These are phyloP conservation scores for Hyphopichia wangnamkhiaoensis DNA, from an alignment of 1,139 yeast genomes.

Conservation along the genomic window DNA sequence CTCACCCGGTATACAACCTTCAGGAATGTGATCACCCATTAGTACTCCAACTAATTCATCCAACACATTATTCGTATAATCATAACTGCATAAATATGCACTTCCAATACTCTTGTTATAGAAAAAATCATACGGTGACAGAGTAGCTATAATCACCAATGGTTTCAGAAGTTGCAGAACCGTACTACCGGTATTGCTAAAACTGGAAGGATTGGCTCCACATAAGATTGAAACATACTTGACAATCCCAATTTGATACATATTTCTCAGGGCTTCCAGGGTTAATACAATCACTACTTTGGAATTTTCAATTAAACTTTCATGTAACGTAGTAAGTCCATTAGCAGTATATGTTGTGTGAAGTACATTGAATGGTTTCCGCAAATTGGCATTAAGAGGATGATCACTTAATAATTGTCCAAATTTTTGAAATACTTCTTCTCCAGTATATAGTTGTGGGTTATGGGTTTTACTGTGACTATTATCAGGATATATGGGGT, in stretches of 20 bases:
- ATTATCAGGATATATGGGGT: conserved; percentile 35
- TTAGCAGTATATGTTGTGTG: conserved; percentile 69
- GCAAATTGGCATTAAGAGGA: conserved; percentile 19
- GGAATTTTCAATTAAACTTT: conserved; percentile 54
- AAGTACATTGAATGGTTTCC: conserved; percentile 46
- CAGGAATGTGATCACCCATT: conserved; percentile 55
- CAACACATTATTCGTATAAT: conserved; percentile 55
- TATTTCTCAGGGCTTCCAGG: conserved; percentile 63
- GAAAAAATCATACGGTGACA: conserved; percentile 65
- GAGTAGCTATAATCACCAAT: conserved; percentile 60
- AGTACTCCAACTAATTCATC: conserved; percentile 51
- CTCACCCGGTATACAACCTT: conserved; percentile 62
- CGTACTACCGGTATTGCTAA: conserved; percentile 21
- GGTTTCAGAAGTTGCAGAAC: conserved; percentile 45
- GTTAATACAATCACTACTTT: conserved; percentile 60
- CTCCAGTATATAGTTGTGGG: conserved; percentile 46
- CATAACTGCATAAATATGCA: conserved; percentile 63
- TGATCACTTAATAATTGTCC: conserved; percentile 45
- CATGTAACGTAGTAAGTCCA: conserved; percentile 61
- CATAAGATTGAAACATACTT: conserved; percentile 59
- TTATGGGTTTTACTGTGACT: conserved; percentile 15
- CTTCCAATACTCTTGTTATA: conserved; percentile 57
- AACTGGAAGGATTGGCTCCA: conserved; percentile 46
- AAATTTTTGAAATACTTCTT: conserved; percentile 57
- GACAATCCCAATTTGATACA: conserved; percentile 67